These are phyloP conservation scores for Cladosporium sp. DNA, from an alignment of 2,329 filamentous ascomycete species.

Conservation along the genomic window DNA sequence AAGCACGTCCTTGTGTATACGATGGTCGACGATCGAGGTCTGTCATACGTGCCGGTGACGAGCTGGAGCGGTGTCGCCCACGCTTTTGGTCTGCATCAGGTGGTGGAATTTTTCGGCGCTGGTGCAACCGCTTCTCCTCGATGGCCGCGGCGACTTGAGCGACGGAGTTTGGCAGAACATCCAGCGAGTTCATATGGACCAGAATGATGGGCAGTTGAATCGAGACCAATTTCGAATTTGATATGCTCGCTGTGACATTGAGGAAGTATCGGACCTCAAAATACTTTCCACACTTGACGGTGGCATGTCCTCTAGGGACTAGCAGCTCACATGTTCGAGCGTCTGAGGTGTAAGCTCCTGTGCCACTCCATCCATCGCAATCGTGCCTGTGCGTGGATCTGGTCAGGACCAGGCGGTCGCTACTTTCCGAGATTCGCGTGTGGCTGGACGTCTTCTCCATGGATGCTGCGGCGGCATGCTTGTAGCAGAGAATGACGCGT, in stretches of 20 bases:
- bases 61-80: conserved; percentile 1
- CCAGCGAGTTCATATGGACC: conserved; percentile 55
- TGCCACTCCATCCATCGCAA: conserved; percentile 43
- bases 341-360: conserved; percentile 43
- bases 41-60: conserved; percentile 4
- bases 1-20: conserved; percentile 48
- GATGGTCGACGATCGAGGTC: conserved; percentile 28
- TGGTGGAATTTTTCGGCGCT: conserved; percentile 11
- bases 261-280: conserved; percentile 56
- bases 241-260: conserved; percentile 45
- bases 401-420: conserved; percentile 46
- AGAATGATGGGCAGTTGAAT: conserved; percentile 54
- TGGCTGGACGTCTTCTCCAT: conserved; percentile 47
- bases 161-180: conserved; percentile 52
- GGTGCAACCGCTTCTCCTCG: conserved; percentile 42
- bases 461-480: conserved; percentile 48
- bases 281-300: conserved; percentile 51
- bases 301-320: conserved; percentile 48
- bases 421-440: conserved; percentile 50
- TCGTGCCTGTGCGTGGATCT: conserved; percentile 42
- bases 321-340: conserved; percentile 48
- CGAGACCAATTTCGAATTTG: conserved; percentile 47
- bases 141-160: conserved; percentile 54
- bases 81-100: conserved; percentile 5
- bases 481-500: conserved; percentile 48